Evolutionary conservation across 129 eudicot genomes (phyloP).

Genomic region (Lactuca saligna): DNA sequence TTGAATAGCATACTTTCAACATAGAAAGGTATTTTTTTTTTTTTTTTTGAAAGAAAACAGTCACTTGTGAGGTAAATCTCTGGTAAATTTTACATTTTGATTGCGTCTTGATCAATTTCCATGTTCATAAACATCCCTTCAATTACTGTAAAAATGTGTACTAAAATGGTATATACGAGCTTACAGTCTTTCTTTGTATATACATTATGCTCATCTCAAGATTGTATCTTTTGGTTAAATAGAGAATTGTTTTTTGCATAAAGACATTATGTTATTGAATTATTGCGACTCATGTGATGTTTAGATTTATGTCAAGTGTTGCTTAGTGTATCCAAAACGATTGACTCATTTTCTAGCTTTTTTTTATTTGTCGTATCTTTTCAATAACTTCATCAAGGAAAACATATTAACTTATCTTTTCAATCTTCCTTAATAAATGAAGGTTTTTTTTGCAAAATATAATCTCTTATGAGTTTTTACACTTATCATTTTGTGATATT

Average conservation of each 20-base stretch:
- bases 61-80: slow-evolving; percentile 19
- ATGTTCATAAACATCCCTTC: slow-evolving; percentile 3
- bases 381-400: too few species aligned
- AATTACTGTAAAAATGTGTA: neutral
- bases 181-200: slow-evolving; percentile 22
- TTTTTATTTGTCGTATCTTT: too few species aligned
- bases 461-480: too few species aligned
- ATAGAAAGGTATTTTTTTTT: slow-evolving; percentile 17
- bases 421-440: too few species aligned
- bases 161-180: slow-evolving; percentile 17
- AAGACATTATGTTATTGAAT: neutral
- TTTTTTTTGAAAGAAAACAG: neutral
- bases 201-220: slow-evolving; percentile 15
- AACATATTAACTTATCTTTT: too few species aligned
- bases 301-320: neutral
- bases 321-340: too few species aligned
- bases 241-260: neutral
- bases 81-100: slow-evolving; percentile 18
- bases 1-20: slow-evolving; percentile 47
- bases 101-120: slow-evolving; percentile 14
- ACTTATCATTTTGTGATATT: too few species aligned
- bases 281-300: neutral
- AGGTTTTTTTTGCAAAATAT: too few species aligned
- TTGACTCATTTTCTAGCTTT: too few species aligned
- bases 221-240: slow-evolving; percentile 1